Percentiles rank a stretch among this genome's conserved stretches.
Conservation (phyloP, 163 green algal genomes). For the Chlamydomonas reinhardtii region DNA sequence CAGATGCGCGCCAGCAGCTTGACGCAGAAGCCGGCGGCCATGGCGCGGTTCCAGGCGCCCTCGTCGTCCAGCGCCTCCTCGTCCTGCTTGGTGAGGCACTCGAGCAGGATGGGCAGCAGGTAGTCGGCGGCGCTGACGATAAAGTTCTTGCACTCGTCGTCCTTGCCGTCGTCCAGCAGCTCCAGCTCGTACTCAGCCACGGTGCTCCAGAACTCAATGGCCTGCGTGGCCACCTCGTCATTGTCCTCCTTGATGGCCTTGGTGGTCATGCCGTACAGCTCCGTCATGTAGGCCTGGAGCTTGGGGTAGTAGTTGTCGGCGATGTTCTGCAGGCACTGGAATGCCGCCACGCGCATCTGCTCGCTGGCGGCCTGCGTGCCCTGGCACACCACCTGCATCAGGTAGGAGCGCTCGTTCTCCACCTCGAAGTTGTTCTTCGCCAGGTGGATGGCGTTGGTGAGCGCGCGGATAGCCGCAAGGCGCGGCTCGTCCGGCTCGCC, state of each 20-base stretch:
- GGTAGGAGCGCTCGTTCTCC: slow-evolving; percentile 94
- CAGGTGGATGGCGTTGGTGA: slow-evolving; percentile 97
- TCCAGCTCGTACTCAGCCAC: slow-evolving; percentile 80
- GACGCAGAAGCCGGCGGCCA: slow-evolving; percentile 95
- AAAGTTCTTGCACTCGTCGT: slow-evolving; percentile 85
- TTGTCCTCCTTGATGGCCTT: slow-evolving; percentile 89
- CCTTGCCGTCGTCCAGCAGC: slow-evolving; percentile 70
- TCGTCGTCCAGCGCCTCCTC: slow-evolving; percentile 81
- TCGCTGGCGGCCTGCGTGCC: slow-evolving; percentile 79
- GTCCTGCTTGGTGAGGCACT: slow-evolving; percentile 98
- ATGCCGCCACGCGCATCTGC: slow-evolving; percentile 86
- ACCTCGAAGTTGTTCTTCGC: slow-evolving; percentile 96
- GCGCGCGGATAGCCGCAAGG: slow-evolving; percentile 91
- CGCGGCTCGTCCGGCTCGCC: slow-evolving; percentile 89
- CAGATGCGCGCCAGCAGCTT: slow-evolving; percentile 84
- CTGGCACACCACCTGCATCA: slow-evolving; percentile 97
- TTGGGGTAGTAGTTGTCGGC: slow-evolving; percentile 92
- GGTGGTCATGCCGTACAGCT: slow-evolving; percentile 90
- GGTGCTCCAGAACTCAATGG: slow-evolving; percentile 97
- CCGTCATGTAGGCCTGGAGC: slow-evolving; percentile 93
- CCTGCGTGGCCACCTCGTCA: slow-evolving; percentile 93
- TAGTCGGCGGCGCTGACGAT: slow-evolving; percentile 84
- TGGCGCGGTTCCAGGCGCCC: slow-evolving; percentile 91
- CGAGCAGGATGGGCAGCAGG: slow-evolving; percentile 94
- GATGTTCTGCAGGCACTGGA: slow-evolving; percentile 96